Evolutionary conservation across 2,329 filamentous ascomycete species (phyloP), one percentile per base, ranked within the genome.

Genomic region (Cercospora sp.): DNA sequence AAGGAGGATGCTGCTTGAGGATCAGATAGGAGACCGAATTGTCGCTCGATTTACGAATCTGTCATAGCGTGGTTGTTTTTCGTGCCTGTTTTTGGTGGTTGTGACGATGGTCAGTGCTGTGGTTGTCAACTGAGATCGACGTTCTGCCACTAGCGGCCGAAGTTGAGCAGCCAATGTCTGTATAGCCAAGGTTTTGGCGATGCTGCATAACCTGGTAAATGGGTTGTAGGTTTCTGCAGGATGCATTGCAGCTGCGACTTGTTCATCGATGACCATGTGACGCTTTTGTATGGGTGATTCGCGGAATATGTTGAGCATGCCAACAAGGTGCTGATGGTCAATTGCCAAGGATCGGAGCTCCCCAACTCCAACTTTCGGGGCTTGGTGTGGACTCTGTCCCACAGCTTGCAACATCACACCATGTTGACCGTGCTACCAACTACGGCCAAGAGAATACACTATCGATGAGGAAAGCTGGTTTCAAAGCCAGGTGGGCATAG

Each of bases 41-140:
- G 26, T 34, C 16, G 26, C 12, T n/a, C 3, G 12, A 2, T 62
- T 37, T 32, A 59, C 55, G 3, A 10, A 21, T 62, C n/a, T 45
- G 60, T 49, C 60, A 51, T 63, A 49, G 61, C 61, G 61, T 63
- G 61, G 61, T 63, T 63, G 61, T 37, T 63, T 51, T 40, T 30
- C 61, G 61, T 63, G 61, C 28, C 30, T 40, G 43, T 13, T 57
- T 60, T 28, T 32, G 40, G 60, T 63, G 45, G 61, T 55, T 63
- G 61, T 13, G 8, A 16, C 5, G 61, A 37, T 63, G 61, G 61
- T 63, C 61, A 63, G 28, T 53, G 61, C 61, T 63, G 61, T 63
- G 61, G 61, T 63, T 63, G 61, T 55, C 32, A 24, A 40, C 49
- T 32, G 28, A 55, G 61, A 63, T 63, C 61, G 61, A 63, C 61